A percentile compares a stretch with the other conserved stretches of the same genome.
These are phyloP conservation scores for Pleurozium schreberi DNA, from an alignment of 225 moss, liverwort and hornwort genomes.

Conservation along the genomic window DNA sequence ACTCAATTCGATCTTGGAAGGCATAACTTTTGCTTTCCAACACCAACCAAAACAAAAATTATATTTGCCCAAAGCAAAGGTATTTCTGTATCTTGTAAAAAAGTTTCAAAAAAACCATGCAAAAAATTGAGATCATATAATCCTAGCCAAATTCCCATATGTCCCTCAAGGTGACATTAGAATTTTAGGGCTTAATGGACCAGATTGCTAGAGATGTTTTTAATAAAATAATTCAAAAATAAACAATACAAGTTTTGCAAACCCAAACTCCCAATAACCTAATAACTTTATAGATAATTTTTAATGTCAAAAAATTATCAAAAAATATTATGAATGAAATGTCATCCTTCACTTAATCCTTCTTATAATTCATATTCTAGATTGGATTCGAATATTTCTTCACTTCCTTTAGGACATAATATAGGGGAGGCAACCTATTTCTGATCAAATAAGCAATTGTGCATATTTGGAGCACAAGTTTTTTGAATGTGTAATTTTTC, in stretches of 20 bases:
- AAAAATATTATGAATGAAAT: neutral
- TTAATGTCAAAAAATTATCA: neutral
- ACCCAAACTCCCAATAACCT: neutral
- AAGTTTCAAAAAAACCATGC: accelerated
- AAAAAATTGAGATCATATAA: neutral
- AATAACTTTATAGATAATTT: neutral
- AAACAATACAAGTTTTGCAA: neutral
- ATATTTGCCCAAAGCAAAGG: accelerated
- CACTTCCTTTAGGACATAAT: neutral
- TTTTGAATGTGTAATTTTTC: too few species aligned
- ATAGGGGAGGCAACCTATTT: too few species aligned
- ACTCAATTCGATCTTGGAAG: too few species aligned
- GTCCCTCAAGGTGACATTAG: neutral
- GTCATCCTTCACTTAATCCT: neutral
- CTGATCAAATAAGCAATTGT: too few species aligned
- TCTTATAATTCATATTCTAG: neutral
- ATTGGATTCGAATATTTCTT: neutral
- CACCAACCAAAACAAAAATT: neutral
- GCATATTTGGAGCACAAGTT: too few species aligned
- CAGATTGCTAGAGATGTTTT: neutral
- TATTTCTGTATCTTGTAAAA: neutral
- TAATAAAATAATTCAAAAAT: neutral
- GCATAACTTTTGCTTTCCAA: too few species aligned
- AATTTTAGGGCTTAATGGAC: neutral
- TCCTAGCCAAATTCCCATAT: neutral